Evolutionary conservation across 2,329 filamentous ascomycete genomes (phyloP).

Genomic region (Beauveria australis): DNA sequence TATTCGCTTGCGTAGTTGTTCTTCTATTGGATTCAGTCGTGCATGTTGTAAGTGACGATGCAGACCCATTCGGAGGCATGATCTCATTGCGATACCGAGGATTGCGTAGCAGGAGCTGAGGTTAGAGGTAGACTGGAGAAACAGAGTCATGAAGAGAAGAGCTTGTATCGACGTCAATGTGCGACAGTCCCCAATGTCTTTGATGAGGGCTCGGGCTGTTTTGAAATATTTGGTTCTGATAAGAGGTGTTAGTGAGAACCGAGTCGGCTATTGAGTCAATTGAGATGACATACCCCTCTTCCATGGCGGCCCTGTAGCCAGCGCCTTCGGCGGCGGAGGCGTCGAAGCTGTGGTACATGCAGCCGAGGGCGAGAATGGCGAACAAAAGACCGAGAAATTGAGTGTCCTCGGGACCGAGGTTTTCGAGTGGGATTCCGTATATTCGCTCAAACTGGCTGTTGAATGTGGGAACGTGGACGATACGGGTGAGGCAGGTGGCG

Average conservation of each 20-base stretch:
- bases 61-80: slow-evolving; percentile 68
- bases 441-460: slow-evolving; percentile 68
- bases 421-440: slow-evolving; percentile 60
- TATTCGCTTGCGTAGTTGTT: slow-evolving; percentile 54
- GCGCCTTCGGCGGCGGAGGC: slow-evolving; percentile 38
- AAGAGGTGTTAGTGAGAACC: slow-evolving; percentile 32
- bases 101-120: slow-evolving; percentile 74
- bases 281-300: slow-evolving; percentile 42
- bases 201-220: slow-evolving; percentile 55
- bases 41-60: slow-evolving; percentile 64
- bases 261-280: too few relatives aligned
- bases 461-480: slow-evolving; percentile 76
- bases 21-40: slow-evolving; percentile 53
- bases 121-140: slow-evolving; percentile 71
- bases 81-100: slow-evolving; percentile 67
- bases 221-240: slow-evolving; percentile 60
- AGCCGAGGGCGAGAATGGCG: slow-evolving; percentile 62
- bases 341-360: slow-evolving; percentile 57
- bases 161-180: slow-evolving; percentile 68
- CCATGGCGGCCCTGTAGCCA: slow-evolving; percentile 42
- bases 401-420: slow-evolving; percentile 55
- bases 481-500: slow-evolving; percentile 53
- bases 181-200: slow-evolving; percentile 60
- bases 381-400: slow-evolving; percentile 64
- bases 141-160: slow-evolving; percentile 71